Base-by-base conservation (phyloP, 1,139 yeast species). In the Geotrichum histeridarum region DNA sequence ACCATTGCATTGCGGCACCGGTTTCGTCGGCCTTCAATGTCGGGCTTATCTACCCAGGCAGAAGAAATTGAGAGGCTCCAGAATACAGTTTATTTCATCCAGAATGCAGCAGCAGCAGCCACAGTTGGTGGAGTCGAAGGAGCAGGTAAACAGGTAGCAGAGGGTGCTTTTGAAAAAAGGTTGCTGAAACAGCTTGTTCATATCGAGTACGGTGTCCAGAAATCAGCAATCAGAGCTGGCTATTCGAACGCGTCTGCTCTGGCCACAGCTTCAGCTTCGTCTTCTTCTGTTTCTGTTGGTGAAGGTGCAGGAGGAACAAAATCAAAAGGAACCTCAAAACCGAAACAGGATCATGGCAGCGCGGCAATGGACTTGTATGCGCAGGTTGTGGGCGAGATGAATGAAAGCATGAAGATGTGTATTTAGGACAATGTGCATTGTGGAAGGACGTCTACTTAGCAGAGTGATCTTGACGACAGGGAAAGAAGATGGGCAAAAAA, bases 81-180 rank as follows among this genome's bases (percentile, higher is more conserved):
- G 8, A 58, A 54, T 37, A 57, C 61, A 17, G 51, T 59, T 15
- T 36, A 36, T 43, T 53, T 60, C 38, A 42, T 60, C n/a, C 36
- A 47, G 8, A 57, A 54, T 41, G 61, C 62, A 2, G 55, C 41
- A 14, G 22, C 43, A 15, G 35, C 32, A 7, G 36, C 50, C n/a
- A n/a, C 38, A n/a, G 35, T 14, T 14, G 18, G 11, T 37, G 15
- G 18, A n/a, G 35, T 14, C 4, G 18, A 4, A 5, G 15, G 18
- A 38, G 27, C n/a, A 38, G n/a, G 18, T 5, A 27, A 5, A 15
- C n/a, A 42, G 32, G 17, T 15, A 38, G 30, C 11, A 32, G 17
- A 27, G 44, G 37, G 11, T 11, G 31, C 14, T 33, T 14, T 51
- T 6, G 54, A 51, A 35, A 51, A 15, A 49, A 30, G 5, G 33